These are phyloP conservation scores for Tuber umbilicatum DNA, from an alignment of 495 filamentous ascomycete species.

Conservation along the genomic window DNA sequence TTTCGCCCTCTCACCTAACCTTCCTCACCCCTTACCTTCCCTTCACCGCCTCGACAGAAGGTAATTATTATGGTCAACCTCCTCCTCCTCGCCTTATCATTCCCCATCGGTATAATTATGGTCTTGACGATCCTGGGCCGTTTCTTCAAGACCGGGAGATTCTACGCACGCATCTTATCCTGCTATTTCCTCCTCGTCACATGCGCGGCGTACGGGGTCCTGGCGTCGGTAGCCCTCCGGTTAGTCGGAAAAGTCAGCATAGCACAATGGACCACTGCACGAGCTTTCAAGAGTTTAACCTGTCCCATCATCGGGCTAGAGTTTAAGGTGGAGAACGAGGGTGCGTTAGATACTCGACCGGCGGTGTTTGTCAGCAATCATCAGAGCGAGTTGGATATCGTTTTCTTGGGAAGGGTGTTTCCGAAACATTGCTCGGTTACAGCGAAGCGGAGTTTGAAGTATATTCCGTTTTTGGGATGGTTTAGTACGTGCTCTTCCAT, in stretches of 20 bases:
- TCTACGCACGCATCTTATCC: constrained; percentile 65
- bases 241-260: constrained; percentile 63
- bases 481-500: constrained; percentile 55
- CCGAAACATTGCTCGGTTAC: constrained; percentile 89
- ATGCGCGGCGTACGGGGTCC: constrained; percentile 69
- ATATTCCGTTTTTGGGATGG: constrained; percentile 85
- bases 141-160: constrained; percentile 45
- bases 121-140: constrained; percentile 32
- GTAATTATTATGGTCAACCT: constrained; percentile 31
- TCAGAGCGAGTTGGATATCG: constrained; percentile 83
- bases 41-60: neutral
- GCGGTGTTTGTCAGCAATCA: constrained; percentile 91
- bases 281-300: constrained; percentile 79
- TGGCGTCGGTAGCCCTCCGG: constrained; percentile 65
- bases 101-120: constrained; percentile 39
- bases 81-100: constrained; percentile 28
- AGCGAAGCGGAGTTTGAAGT: constrained; percentile 77
- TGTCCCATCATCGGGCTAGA: constrained; percentile 64
- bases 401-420: constrained; percentile 74
- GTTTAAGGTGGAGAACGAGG: constrained; percentile 63
- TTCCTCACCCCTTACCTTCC: neutral
- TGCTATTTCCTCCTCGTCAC: constrained; percentile 60
- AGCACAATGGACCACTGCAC: constrained; percentile 76
- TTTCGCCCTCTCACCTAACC: constrained; percentile 39
- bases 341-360: constrained; percentile 62